These are phyloP conservation scores for Hyaloscypha bicolor DNA, from an alignment of 495 filamentous ascomycete genomes.

Conservation along the genomic window DNA sequence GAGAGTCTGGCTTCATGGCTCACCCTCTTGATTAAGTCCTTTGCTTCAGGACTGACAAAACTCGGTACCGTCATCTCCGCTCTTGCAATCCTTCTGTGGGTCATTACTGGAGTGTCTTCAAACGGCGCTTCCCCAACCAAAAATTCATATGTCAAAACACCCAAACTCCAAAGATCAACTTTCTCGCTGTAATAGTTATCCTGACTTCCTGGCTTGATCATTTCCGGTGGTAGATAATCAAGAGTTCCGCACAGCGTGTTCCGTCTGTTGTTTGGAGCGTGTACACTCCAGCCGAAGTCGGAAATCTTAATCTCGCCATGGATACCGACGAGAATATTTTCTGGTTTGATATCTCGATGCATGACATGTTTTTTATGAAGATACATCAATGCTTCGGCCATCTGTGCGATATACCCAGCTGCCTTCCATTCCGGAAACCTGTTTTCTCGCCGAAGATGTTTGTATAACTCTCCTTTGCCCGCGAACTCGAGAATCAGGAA, in stretches of 20 bases:
- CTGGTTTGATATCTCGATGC: constrained; percentile 97
- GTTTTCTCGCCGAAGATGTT: constrained; percentile 86
- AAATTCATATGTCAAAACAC: constrained; percentile 96
- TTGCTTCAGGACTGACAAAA: constrained; percentile 89
- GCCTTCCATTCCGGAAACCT: constrained; percentile 96
- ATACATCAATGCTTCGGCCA: constrained; percentile 90
- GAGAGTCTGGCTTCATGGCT: constrained; percentile 27
- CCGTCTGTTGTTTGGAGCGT: constrained; percentile 91
- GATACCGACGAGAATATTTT: constrained; percentile 96
- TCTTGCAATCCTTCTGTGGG: constrained; percentile 83
- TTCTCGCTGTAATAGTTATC: constrained; percentile 93
- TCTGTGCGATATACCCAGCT: constrained; percentile 96
- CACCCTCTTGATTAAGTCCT: constrained; percentile 89
- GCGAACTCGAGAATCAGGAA: constrained; percentile 97
- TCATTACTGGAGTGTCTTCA: constrained; percentile 94
- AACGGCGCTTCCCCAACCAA: constrained; percentile 95
- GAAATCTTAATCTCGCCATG: constrained; percentile 99
- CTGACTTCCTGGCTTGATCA: constrained; percentile 78
- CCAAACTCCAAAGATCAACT: constrained; percentile 94
- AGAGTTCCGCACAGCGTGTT: constrained; percentile 97
- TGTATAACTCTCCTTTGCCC: constrained; percentile 94
- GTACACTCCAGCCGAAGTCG: constrained; percentile 98
- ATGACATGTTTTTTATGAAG: constrained; percentile 98
- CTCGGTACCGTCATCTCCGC: constrained; percentile 91
- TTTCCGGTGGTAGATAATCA: constrained; percentile 97